A percentile compares a stretch with the other conserved stretches of the same genome.
Conservation (phyloP, 345 rosid genomes). For the Cardiospermum halicacabum region DNA sequence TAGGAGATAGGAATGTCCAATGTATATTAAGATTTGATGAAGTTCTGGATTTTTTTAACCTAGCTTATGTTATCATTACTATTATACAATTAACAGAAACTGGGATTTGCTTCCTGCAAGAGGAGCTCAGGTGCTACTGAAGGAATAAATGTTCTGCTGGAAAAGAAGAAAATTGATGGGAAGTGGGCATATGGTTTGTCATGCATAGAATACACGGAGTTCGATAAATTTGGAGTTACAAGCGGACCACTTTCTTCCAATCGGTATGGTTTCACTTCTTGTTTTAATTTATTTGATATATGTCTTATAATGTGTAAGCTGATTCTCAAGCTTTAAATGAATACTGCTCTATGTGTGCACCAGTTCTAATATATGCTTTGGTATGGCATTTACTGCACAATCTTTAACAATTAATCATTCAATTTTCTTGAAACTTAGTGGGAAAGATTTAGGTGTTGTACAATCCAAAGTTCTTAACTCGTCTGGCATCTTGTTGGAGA, state of each 20-base stretch:
- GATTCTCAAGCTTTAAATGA: neutral
- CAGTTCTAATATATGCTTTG: no score
- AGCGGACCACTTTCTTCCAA: slow-evolving; percentile 30
- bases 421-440: neutral
- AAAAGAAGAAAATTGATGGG: slow-evolving; percentile 75
- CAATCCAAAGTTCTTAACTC: neutral
- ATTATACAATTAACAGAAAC: slow-evolving; percentile 53
- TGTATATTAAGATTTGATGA: slow-evolving; percentile 5
- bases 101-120: slow-evolving; percentile 91
- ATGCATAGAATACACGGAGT: slow-evolving; percentile 90
- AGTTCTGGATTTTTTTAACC: slow-evolving; percentile 6
- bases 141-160: slow-evolving; percentile 80
- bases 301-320: neutral
- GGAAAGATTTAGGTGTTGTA: neutral
- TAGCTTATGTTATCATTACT: slow-evolving; percentile 1
- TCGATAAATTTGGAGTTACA: slow-evolving; percentile 69
- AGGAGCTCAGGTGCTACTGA: slow-evolving; percentile 76
- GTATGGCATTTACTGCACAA: neutral
- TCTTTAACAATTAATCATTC: neutral
- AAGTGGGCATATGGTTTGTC: slow-evolving; percentile 93
- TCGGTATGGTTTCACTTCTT: slow-evolving; percentile 26
- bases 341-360: neutral
- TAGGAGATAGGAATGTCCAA: neutral
- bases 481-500: neutral
- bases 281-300: neutral